Percentiles rank a stretch among this genome's conserved stretches.
Conservation (phyloP, 2,329 filamentous ascomycete species). For the Nothophoma quercina region DNA sequence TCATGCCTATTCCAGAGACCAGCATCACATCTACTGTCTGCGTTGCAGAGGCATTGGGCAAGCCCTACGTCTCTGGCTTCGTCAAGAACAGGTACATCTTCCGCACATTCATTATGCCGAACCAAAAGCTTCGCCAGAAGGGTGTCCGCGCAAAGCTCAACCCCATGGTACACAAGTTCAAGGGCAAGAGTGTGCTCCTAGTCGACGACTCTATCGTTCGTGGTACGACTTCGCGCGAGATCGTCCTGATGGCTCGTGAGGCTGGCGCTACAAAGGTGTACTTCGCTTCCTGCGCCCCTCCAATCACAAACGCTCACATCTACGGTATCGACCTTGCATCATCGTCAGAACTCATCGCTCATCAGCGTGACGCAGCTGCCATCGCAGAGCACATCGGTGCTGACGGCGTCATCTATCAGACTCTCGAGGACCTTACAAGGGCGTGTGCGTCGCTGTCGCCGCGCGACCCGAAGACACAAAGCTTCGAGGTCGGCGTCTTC, state of each 20-base stretch:
- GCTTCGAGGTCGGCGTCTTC: conserved; percentile 93
- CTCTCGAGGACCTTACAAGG: conserved; percentile 78
- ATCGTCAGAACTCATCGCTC: conserved; percentile 73
- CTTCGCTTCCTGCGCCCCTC: conserved; percentile 82
- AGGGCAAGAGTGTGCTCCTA: conserved; percentile 78
- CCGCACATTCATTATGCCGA: conserved; percentile 87
- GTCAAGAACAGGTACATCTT: conserved; percentile 92
- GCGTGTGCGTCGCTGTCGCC: conserved; percentile 78
- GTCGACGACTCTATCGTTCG: conserved; percentile 92
- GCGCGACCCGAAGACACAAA: conserved; percentile 61
- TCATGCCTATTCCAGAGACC: conserved; percentile 86
- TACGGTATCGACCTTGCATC: conserved; percentile 82
- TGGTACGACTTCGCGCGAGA: conserved; percentile 81
- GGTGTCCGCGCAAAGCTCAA: conserved; percentile 90
- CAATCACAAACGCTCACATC: conserved; percentile 85
- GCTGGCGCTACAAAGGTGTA: conserved; percentile 82
- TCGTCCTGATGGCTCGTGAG: conserved; percentile 84
- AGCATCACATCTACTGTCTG: conserved; percentile 81
- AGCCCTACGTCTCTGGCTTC: conserved; percentile 81
- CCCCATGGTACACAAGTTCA: conserved; percentile 85
- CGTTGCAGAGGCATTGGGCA: conserved; percentile 76
- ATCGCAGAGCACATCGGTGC: conserved; percentile 75
- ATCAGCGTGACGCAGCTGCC: conserved; percentile 66
- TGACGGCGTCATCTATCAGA: conserved; percentile 79
- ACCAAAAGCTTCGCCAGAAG: conserved; percentile 80